Evolutionary conservation across 768 basidiomycete species (phyloP), one percentile per base, ranked within the genome.

Genomic region (Paxillus involutus): DNA sequence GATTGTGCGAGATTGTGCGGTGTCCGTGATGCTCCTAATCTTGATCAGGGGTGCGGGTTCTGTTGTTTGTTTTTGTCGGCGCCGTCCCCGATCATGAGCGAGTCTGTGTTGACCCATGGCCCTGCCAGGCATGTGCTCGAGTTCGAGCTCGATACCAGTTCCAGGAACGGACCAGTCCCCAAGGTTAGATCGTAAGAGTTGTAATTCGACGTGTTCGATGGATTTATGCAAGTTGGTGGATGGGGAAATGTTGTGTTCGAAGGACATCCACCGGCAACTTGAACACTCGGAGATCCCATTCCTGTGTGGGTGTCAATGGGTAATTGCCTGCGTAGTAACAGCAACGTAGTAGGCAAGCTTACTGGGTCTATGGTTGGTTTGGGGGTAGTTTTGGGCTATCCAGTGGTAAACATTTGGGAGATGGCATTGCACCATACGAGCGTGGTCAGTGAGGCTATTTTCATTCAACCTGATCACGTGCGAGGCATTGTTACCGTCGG

Each of bases 221-320:
- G 90, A 83, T 40, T 73, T 69, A 42, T 75, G 70, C 56, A 85
- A 78, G 47, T 83, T 67, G 0, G 68, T 72, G 21, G 69, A 64
- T 8, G 81, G 80, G 55, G 80, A 70, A 21, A 85, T 70, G 30
- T 73, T 57, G 47, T 77, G 72, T 53, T 83, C 79, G 24, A 66
- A 68, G 19, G 72, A 63, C 26, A 89, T 71, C 86, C 86, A 91
- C 24, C 75, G 71, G 59, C 83, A n/a, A n/a, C n/a, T n/a, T n/a
- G n/a, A 85, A 62, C 91, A 93, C 26, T 78, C 84, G 42, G 81
- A 74, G 12, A 92, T n/a, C 80, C 91, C 91, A 93, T 66, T 84
- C 84, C 89, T 91, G 53, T 21, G 16, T 36, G 49, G 53, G 40
- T n/a, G n/a, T n/a, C n/a, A n/a, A n/a, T 45, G 44, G 37, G 49